Evolutionary conservation across 2,329 filamentous ascomycete species (phyloP).

Genomic region (Trichoderma sp.): DNA sequence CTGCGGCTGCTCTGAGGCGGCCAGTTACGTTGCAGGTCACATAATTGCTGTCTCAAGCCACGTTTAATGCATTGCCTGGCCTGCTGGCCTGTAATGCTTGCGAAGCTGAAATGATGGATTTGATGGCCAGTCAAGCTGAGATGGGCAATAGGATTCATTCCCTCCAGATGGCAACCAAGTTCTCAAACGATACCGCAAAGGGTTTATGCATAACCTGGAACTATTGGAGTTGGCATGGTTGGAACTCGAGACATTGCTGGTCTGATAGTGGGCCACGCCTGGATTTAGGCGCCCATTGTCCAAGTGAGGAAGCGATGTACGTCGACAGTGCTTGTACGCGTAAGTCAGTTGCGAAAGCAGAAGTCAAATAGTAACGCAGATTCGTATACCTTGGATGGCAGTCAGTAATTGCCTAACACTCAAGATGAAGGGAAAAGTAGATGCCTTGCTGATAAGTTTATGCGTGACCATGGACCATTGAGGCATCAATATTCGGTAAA

Average conservation of each 20-base stretch:
- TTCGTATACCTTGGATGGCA: background rate
- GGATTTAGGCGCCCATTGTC: background rate
- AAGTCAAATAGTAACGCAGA: background rate
- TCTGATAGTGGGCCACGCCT: background rate
- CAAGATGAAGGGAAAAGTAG: background rate
- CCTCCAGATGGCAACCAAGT: background rate
- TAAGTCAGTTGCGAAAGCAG: background rate
- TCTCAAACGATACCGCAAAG: background rate
- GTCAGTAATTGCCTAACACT: background rate
- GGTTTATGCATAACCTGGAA: background rate
- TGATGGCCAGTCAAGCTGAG: background rate
- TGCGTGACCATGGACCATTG: background rate
- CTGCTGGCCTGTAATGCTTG: background rate
- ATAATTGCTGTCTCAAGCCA: background rate
- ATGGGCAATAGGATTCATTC: background rate
- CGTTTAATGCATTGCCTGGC: background rate
- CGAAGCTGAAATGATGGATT: background rate
- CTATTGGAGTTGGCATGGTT: background rate
- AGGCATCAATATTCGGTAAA: background rate
- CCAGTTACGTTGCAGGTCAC: background rate
- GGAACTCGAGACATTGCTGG: background rate
- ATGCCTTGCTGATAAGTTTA: background rate
- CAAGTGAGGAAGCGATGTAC: background rate
- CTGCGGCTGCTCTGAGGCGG: background rate
- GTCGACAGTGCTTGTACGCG: background rate